Percentiles rank a stretch among this genome's conserved stretches.
These are phyloP conservation scores for Emmonsiellopsis sp. DNA, from an alignment of 2,329 filamentous ascomycete genomes.

Conservation along the genomic window DNA sequence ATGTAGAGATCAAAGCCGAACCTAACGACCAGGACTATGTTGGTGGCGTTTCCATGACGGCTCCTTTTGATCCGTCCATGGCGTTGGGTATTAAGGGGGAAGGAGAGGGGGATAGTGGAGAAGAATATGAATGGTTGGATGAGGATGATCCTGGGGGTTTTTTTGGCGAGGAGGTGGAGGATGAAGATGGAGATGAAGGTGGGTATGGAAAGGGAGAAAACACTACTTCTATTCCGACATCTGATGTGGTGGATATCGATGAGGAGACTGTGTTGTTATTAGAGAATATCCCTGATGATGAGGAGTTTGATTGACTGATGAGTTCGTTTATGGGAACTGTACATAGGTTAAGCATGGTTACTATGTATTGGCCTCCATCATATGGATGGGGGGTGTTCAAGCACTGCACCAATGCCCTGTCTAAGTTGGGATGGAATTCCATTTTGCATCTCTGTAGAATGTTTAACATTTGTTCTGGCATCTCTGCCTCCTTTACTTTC, in stretches of 20 bases:
- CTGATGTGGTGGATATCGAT: neutral
- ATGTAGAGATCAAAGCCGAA: neutral
- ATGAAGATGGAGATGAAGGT: constrained; percentile 22
- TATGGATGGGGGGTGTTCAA: too few relatives aligned
- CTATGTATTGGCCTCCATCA: too few relatives aligned
- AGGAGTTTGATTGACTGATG: constrained; percentile 1
- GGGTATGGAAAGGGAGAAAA: constrained; percentile 14
- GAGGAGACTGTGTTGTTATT: constrained; percentile 2
- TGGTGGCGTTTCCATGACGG: neutral
- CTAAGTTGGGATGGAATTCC: too few relatives aligned
- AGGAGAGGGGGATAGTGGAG: neutral
- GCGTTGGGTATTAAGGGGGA: constrained; percentile 5
- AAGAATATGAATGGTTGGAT: neutral
- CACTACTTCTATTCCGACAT: neutral
- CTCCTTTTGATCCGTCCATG: neutral
- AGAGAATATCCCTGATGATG: constrained; percentile 1
- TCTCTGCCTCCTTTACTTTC: too few relatives aligned
- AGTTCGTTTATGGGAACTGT: too few relatives aligned
- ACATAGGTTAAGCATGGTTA: too few relatives aligned
- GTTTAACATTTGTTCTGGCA: too few relatives aligned
- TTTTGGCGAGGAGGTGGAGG: constrained; percentile 7
- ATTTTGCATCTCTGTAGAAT: too few relatives aligned
- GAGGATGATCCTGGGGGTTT: neutral
- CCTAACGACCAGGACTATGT: neutral
- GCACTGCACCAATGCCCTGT: too few relatives aligned